phyloP scores from a whole-genome alignment of 2,329 filamentous ascomycete genomes.

The Venturia asperata region DNA sequence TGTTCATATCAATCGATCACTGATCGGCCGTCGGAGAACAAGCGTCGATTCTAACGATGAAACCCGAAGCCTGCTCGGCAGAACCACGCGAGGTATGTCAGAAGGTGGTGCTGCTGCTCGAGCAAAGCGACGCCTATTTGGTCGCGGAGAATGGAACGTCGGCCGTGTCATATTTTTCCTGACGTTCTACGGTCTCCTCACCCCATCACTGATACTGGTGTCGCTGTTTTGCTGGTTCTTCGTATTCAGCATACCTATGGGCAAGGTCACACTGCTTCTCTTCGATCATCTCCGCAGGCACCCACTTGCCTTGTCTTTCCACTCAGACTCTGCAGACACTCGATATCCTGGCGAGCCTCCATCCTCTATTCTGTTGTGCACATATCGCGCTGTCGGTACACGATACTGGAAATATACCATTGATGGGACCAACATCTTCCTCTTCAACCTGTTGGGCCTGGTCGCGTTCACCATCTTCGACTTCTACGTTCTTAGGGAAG shows the following conservation, averaged over 20 bases:
- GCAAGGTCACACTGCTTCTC: conserved; percentile 81
- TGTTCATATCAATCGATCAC: conserved; percentile 58
- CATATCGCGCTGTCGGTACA: conserved; percentile 85
- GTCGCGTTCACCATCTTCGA: conserved; percentile 95
- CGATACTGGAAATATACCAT: conserved; percentile 99
- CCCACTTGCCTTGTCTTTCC: conserved; percentile 86
- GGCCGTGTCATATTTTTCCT: conserved; percentile 93
- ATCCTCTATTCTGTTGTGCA: conserved; percentile 86
- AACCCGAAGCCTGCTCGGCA: conserved; percentile 79
- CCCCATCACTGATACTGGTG: conserved; percentile 75
- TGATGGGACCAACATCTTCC: conserved; percentile 96
- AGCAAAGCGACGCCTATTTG: conserved; percentile 80
- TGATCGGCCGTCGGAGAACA: conserved; percentile 77
- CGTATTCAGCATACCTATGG: conserved; percentile 98
- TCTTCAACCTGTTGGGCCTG: conserved; percentile 91
- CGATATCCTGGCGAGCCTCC: conserved; percentile 64
- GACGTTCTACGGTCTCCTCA: conserved; percentile 91
- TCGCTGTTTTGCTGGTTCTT: conserved; percentile 90
- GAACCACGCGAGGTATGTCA: conserved; percentile 47
- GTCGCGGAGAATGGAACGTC: conserved; percentile 90
- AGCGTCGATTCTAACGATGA: conserved; percentile 87
- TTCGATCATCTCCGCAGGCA: conserved; percentile 89
- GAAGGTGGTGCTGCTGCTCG: conserved; percentile 31
- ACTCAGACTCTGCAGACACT: conserved; percentile 72
- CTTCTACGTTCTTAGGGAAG: conserved; percentile 68